phyloP scores from a whole-genome alignment of 1,139 yeast species.

The Kazachstania sp. region DNA sequence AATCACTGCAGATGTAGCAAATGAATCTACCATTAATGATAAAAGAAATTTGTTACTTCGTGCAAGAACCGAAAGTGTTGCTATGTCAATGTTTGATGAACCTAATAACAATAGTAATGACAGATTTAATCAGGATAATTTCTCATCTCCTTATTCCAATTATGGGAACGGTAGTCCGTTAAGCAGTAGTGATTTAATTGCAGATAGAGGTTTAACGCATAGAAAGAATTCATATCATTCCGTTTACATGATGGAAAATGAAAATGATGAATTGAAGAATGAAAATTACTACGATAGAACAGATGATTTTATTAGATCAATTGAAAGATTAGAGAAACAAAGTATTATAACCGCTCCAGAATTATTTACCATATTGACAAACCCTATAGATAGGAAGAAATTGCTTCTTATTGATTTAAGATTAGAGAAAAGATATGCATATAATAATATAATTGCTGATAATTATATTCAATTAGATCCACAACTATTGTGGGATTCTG shows the following conservation, averaged over 20 bases:
- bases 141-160: neutral
- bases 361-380: slow-evolving; percentile 22
- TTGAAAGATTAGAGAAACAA: slow-evolving; percentile 24
- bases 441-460: slow-evolving; percentile 44
- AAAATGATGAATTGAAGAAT: slow-evolving; percentile 18
- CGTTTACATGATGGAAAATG: slow-evolving; percentile 29
- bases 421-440: slow-evolving; percentile 39
- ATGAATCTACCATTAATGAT: neutral
- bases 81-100: slow-evolving; percentile 2
- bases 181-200: slow-evolving; percentile 5
- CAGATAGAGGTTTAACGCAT: slow-evolving; percentile 20
- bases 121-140: neutral
- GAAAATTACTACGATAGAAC: slow-evolving; percentile 12
- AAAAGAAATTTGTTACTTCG: neutral
- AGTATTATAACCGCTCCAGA: slow-evolving; percentile 29
- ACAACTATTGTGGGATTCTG: slow-evolving; percentile 27
- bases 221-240: slow-evolving; percentile 35
- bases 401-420: slow-evolving; percentile 51
- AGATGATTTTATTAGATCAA: slow-evolving; percentile 15
- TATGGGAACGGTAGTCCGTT: neutral
- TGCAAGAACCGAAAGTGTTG: neutral
- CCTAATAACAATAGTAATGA: neutral
- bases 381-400: slow-evolving; percentile 14
- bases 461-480: slow-evolving; percentile 58
- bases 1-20: neutral